phyloP scores from a whole-genome alignment of 495 filamentous ascomycete genomes.

The Parmelia sp. region DNA sequence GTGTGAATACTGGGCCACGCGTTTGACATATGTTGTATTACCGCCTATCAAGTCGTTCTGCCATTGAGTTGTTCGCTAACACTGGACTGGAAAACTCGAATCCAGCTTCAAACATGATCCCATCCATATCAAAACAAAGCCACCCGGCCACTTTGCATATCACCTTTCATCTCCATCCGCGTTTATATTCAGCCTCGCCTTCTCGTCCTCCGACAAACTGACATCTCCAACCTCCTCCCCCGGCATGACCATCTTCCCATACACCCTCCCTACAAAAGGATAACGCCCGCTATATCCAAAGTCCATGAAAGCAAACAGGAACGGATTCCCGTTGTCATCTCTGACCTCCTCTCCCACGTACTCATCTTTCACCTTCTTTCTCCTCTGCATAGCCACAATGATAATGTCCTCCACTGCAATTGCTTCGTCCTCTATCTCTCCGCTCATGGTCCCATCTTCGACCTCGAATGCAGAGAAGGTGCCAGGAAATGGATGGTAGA shows the following conservation, averaged over 20 bases:
- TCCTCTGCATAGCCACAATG: slow-evolving; percentile 3
- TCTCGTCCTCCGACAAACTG: neutral
- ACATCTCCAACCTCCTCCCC: slow-evolving; percentile 3
- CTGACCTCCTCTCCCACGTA: slow-evolving; percentile 1
- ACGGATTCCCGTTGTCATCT: slow-evolving; percentile 1
- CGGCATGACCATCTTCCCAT: slow-evolving; percentile 4
- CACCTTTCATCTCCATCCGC: neutral
- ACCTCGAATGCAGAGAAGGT: neutral
- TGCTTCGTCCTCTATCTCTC: neutral
- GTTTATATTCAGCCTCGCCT: neutral
- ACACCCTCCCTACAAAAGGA: slow-evolving; percentile 3
- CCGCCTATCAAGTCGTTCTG: neutral
- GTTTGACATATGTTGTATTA: neutral
- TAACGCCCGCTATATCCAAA: neutral
- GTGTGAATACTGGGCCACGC: neutral
- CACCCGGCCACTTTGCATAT: neutral
- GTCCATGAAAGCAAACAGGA: slow-evolving; percentile 1
- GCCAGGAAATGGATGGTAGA: neutral
- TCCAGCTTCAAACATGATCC: neutral
- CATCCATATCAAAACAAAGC: neutral
- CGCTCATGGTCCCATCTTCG: neutral
- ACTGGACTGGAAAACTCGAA: neutral
- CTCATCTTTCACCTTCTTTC: neutral
- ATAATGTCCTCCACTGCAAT: neutral
- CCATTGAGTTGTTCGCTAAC: neutral